Evolutionary conservation across 345 rosid genomes (phyloP).

Genomic region (Salix exigua): DNA sequence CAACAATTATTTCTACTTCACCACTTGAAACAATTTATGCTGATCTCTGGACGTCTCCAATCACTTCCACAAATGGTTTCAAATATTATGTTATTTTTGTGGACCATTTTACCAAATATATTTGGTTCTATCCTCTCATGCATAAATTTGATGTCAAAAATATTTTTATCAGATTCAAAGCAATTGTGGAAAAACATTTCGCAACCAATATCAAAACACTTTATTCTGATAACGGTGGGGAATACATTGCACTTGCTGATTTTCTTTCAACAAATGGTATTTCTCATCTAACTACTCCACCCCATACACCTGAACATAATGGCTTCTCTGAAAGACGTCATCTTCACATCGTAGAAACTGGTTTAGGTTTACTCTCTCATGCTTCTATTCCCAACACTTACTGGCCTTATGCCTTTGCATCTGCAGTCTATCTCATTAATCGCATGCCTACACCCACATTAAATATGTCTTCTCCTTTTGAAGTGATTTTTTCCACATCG

Average conservation of each 20-base stretch:
- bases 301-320: not conserved
- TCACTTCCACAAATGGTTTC: too few species aligned
- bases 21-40: not conserved
- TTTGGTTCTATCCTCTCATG: not conserved
- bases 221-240: not conserved
- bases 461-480: not conserved
- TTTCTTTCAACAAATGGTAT: too few species aligned
- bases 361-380: too few species aligned
- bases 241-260: not conserved
- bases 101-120: not conserved
- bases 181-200: too few species aligned
- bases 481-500: too few species aligned
- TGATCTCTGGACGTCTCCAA: not conserved
- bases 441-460: not conserved
- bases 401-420: too few species aligned
- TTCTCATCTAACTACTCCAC: not conserved
- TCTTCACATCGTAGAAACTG: not conserved
- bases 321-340: not conserved
- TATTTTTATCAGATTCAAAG: too few species aligned
- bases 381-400: rapidly evolving
- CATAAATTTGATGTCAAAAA: not conserved
- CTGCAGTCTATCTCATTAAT: not conserved
- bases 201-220: too few species aligned
- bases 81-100: not conserved
- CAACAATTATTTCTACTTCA: not conserved